Base-by-base conservation (phyloP, 1,284 basidiomycete genomes). In the Chalciporus piperatoides region DNA sequence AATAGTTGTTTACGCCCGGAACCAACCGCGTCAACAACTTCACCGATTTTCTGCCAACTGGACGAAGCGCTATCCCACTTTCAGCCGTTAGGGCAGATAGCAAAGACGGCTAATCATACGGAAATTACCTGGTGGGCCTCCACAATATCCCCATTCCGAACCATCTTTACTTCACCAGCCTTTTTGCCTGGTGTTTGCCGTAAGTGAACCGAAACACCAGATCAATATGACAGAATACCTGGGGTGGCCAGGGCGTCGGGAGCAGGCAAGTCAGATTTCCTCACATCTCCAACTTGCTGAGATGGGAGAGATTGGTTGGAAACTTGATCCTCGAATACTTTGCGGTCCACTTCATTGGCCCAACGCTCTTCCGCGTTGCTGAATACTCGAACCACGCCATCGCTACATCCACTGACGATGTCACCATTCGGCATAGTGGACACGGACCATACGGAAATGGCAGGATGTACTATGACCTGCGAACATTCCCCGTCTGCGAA, bases 11-110 rank as follows among this genome's bases (percentile, higher is more conserved):
- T 97, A 52, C 89, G 79, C 7, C 83, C 82, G 40, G 86, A 82
- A 8, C 93, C 92, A 40, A 97, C 90, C 14, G 92, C 92, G 62
- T 96, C 96, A 3, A 97, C 92, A 4, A 99, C 95, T 57, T 96
- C 89, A 11, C 97, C 97, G 35, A 99, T 84, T 68, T 96, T 97
- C 65, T 90, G 81, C 96, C 96, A 98, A 35, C 78, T 78, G 11
- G 71, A 73, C 10, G 73, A 75, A 2, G 77, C 71, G 17, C 71
- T 75, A 53, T 92, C 88, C 95, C 97, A 99, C 81, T 87, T 56
- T 23, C 46, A 40, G 6, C 27, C 37, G 44, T 53, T 49, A 40
- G 33, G 47, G 41, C 35, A 25, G 28, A 27, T 38, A 36, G 21
- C 21, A 39, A 33, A 25, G 19, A 43, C 35, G 41, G 27, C 37